A percentile compares a stretch with the other conserved stretches of the same genome.
phyloP scores from a whole-genome alignment of 2,329 filamentous ascomycete species.

The Pleoardoris graminearum region DNA sequence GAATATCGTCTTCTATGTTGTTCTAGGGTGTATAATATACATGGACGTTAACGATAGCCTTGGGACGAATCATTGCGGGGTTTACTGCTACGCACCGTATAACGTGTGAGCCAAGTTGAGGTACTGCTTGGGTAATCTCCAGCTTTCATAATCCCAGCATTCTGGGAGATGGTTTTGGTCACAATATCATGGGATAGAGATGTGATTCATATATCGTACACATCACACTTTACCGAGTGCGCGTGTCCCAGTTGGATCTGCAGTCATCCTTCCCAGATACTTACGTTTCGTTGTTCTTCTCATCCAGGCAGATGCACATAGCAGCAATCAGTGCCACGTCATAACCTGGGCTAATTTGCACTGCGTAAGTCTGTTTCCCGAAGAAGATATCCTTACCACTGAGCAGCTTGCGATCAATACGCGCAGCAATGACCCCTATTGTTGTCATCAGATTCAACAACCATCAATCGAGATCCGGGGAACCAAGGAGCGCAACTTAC shows the following conservation, averaged over 20 bases:
- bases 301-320: conserved; percentile 69
- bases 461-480: not conserved
- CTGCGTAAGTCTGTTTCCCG: conserved; percentile 66
- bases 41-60: no score
- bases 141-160: no score
- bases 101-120: no score
- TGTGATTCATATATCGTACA: no score
- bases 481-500: conserved; percentile 13
- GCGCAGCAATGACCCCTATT: conserved; percentile 55
- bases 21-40: no score
- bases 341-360: conserved; percentile 66
- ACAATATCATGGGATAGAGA: not conserved
- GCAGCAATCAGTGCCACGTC: conserved; percentile 69
- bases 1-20: no score
- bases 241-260: no score
- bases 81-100: no score
- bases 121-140: no score
- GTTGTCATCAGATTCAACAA: conserved; percentile 19
- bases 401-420: conserved; percentile 62
- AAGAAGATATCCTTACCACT: conserved; percentile 62
- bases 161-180: not conserved
- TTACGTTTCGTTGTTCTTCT: conserved; percentile 47
- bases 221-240: no score
- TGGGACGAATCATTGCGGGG: no score
- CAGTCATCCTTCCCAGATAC: no score